Evolutionary conservation across 2,329 filamentous ascomycete species (phyloP), one percentile per base, ranked within the genome.

Genomic region (Diaporthe sp.): DNA sequence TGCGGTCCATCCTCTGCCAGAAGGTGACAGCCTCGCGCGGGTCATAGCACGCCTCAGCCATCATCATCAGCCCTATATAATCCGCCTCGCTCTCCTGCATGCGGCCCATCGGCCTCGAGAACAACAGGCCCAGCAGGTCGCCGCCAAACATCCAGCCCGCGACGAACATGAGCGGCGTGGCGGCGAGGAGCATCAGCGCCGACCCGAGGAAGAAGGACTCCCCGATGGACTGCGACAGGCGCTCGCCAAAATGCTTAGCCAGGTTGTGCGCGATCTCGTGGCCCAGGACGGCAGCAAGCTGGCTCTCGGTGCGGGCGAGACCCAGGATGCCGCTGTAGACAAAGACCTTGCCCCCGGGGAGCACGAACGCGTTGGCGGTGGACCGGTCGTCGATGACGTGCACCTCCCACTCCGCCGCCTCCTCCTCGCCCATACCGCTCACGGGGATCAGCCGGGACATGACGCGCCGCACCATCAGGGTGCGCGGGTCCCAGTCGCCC

Each of bases 191-290:
- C 73, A 89, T 80, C 73, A 90, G 85, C 35, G 88, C 75, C 63
- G 85, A 87, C 32, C 86, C 87, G 15, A 88, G 81, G 39, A 90
- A 82, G 32, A 90, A 82, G 69, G 88, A 89, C 73, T 84, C 83
- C n/a, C 89, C 86, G 75, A 89, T 86, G 63, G 85, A 84, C 51
- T 85, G 85, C 17, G 88, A 90, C 79, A 90, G 84, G 42, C 90
- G 87, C 85, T 96, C 94, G 25, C 88, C 91, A 9, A 88, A 84
- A 80, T 95, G 93, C 73, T 90, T 88, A 0, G 93, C 92, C 22
- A 94, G 87, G 76, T 92, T 93, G 80, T 96, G 94, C 25, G 93
- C 93, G 75, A 96, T 94, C 84, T 96, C 94, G 82, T 96, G 94
- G 19, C 93, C 93, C 19, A 96, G 85, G 3, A 96, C 93, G 1